Base-by-base conservation (phyloP, 805 yeast species). In the Kuraishia molischiana region DNA sequence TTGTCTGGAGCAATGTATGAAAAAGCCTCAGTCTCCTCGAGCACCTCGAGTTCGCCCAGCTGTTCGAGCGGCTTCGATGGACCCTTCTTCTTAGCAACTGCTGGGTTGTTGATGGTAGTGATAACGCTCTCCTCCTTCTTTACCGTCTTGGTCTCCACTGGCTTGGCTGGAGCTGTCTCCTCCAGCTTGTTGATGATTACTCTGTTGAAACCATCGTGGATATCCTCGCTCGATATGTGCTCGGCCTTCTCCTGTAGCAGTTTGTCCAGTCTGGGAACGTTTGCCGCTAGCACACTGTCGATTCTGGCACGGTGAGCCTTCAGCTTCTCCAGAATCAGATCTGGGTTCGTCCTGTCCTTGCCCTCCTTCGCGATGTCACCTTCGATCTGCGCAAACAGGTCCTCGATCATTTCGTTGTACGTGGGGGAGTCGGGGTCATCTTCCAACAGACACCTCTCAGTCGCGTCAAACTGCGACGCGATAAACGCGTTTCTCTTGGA, bases 341-440 rank as follows among this genome's bases (percentile, higher is more conserved):
- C 56, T 1, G 59, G 64, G 3, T 58, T 53, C 0, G 62, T 61
- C 3, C 72, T 70, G 37, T 73, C 72, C 20, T 64, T 62, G 17
- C 67, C 70, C 30, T 59, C 72, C 43, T 67, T 69, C 36, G 57
- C 58, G 17, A 74, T 56, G 49, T 85, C 92, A 14, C 67, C 72
- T 34, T 67, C 72, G 45, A 89, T 66, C 54, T 86, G 95, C n/a
- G 71, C 71, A 48, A 90, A 72, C 49, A 94, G 67, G 55, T 86
- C 95, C 55, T 84, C 95, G 36, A 90, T 77, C 97, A 90, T 89
- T 51, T 87, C 97, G 53, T 81, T 83, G 53, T 85, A 89, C 2
- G 87, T 72, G 18, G 87, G 74, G 3, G 69, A 57, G 39, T 63
- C 64, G 29, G 40, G 42, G 8, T 46, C 38, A 8, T 58, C 63